Evolutionary conservation across 2,329 filamentous ascomycete genomes (phyloP).

Genomic region (Trichoderma guizhouense): DNA sequence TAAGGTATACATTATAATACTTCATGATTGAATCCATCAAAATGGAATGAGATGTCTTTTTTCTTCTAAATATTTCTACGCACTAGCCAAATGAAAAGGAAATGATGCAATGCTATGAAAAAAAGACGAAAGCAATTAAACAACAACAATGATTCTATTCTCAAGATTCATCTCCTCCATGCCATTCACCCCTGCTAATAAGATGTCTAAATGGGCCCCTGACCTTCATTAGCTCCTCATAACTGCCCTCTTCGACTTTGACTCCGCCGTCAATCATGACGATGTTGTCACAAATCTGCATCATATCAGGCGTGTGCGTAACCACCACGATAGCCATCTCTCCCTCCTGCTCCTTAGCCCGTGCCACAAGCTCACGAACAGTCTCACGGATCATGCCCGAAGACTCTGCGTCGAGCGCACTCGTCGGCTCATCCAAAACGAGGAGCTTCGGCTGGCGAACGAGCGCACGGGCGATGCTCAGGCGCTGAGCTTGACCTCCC

Average conservation of each 20-base stretch:
- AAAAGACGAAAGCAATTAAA: not conserved
- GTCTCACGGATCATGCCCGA: slow-evolving; percentile 63
- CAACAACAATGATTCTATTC: not conserved
- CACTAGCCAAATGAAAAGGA: not conserved
- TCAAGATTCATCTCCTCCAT: not conserved
- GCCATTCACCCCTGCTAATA: slow-evolving; percentile 33
- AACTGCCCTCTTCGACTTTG: slow-evolving; percentile 66
- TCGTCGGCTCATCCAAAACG: slow-evolving; percentile 84
- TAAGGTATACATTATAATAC: not conserved
- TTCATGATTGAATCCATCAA: not conserved
- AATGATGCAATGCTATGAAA: not conserved
- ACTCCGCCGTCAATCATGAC: slow-evolving; percentile 67
- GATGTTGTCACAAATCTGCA: slow-evolving; percentile 71
- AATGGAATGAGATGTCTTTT: not conserved
- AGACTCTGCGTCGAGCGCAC: slow-evolving; percentile 68
- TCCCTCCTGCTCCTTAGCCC: slow-evolving; percentile 20
- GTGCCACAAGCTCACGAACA: slow-evolving; percentile 50
- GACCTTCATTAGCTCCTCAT: slow-evolving; percentile 52
- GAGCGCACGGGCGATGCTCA: slow-evolving; percentile 78
- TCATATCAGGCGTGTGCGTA: slow-evolving; percentile 83
- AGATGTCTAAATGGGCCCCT: slow-evolving; percentile 48
- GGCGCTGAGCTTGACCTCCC: slow-evolving; percentile 77
- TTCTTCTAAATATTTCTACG: not conserved
- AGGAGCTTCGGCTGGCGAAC: slow-evolving; percentile 68
- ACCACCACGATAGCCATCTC: slow-evolving; percentile 72